phyloP scores from a whole-genome alignment of 2,329 filamentous ascomycete genomes.

The Arthrobotrys iridis region DNA sequence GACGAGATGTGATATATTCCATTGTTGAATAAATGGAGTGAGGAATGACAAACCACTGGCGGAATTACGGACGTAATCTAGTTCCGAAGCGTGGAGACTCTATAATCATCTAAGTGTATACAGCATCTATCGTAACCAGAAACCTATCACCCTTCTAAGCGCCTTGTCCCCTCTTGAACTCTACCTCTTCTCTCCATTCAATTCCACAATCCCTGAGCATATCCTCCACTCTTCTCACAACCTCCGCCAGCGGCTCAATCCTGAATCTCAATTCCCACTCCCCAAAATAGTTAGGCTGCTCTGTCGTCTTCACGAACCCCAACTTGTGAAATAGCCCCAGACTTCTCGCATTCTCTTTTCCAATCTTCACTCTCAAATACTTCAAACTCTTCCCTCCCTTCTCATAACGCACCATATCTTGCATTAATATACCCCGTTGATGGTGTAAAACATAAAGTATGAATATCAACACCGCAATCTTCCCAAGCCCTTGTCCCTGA shows the following conservation, averaged over 20 bases:
- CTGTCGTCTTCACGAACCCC: slow-evolving; percentile 67
- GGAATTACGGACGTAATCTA: neutral
- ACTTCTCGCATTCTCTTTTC: slow-evolving; percentile 68
- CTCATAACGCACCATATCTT: slow-evolving; percentile 27
- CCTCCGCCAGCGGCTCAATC: slow-evolving; percentile 4
- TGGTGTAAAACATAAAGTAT: slow-evolving; percentile 70
- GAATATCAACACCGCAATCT: slow-evolving; percentile 73
- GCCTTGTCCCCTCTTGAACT: slow-evolving; percentile 60
- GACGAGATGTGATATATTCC: slow-evolving; percentile 50
- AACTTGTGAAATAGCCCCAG: slow-evolving; percentile 70
- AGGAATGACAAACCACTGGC: slow-evolving; percentile 25
- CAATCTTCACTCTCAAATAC: slow-evolving; percentile 72
- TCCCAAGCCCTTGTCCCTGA: slow-evolving; percentile 73
- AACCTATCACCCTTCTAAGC: too few species aligned
- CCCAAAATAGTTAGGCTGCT: slow-evolving; percentile 72
- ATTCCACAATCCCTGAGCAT: slow-evolving; percentile 5
- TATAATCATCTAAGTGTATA: neutral
- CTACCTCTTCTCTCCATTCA: slow-evolving; percentile 27
- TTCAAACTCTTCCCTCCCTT: slow-evolving; percentile 44
- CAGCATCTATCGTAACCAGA: neutral
- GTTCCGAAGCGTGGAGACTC: neutral
- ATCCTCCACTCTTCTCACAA: neutral
- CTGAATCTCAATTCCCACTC: slow-evolving; percentile 69
- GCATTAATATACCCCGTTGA: slow-evolving; percentile 53
- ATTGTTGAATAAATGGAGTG: slow-evolving; percentile 44